Conservation (phyloP, 139 green algal species). For the Monoraphidium neglectum region DNA sequence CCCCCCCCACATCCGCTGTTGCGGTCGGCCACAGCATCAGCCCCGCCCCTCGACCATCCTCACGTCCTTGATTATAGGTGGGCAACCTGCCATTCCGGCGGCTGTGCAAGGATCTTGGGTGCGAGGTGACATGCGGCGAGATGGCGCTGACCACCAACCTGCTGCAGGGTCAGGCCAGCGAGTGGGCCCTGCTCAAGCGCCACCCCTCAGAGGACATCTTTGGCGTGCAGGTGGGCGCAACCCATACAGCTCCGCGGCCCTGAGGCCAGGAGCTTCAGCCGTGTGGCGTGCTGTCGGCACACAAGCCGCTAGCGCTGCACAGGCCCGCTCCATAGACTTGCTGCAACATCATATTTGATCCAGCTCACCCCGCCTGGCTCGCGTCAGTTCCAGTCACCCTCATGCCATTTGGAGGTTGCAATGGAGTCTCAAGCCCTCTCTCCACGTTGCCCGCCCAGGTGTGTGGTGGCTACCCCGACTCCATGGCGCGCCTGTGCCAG, state of each 20-base stretch:
- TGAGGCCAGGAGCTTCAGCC: too few species aligned
- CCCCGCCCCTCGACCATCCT: background rate
- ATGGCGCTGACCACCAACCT: conserved; percentile 97
- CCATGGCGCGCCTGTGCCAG: conserved; percentile 66
- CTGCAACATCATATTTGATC: too few species aligned
- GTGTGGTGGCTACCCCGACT: conserved; percentile 87
- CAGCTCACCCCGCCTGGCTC: too few species aligned
- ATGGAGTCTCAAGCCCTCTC: too few species aligned
- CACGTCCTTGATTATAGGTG: conserved; percentile 30
- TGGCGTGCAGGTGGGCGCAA: conserved; percentile 82
- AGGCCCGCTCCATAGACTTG: too few species aligned
- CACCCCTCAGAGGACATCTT: conserved; percentile 94
- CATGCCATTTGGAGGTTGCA: too few species aligned
- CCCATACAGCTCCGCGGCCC: background rate
- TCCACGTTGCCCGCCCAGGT: conserved; percentile 62
- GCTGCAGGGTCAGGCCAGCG: conserved; percentile 83
- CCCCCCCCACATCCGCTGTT: too few species aligned
- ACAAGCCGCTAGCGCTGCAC: too few species aligned
- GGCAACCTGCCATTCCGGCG: conserved; percentile 97
- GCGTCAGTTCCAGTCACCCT: too few species aligned
- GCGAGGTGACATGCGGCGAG: conserved; percentile 88
- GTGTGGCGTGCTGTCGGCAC: too few species aligned
- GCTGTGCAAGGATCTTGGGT: conserved; percentile 87
- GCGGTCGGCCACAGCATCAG: too few species aligned
- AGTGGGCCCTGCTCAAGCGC: conserved; percentile 97